phyloP scores from a whole-genome alignment of 306 rosid genomes.

The Trichosanthes truncata region DNA sequence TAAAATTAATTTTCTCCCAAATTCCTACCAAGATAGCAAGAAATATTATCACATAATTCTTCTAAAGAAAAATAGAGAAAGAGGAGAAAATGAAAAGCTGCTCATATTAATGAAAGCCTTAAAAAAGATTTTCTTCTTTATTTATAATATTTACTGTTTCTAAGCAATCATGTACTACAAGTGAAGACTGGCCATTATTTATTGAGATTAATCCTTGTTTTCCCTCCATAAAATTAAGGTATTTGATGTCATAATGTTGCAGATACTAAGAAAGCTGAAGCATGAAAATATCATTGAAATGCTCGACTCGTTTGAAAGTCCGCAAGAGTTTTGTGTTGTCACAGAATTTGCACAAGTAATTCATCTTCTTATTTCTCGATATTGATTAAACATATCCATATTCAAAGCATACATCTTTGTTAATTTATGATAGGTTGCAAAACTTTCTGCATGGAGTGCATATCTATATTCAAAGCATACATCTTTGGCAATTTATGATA shows the following conservation, averaged over 20 bases:
- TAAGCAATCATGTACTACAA: neutral
- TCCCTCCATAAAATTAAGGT: neutral
- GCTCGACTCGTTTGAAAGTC: constrained; percentile 97
- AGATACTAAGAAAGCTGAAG: constrained; percentile 91
- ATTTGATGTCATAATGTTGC: constrained; percentile 17
- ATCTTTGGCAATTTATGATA: neutral
- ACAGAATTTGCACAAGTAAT: constrained; percentile 92
- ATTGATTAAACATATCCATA: constrained; percentile 2
- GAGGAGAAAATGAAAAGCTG: no score
- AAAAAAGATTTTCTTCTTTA: neutral
- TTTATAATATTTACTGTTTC: neutral
- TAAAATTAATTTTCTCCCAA: no score
- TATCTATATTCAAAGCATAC: neutral
- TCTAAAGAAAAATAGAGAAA: no score
- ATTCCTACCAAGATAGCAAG: no score
- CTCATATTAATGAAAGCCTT: no score
- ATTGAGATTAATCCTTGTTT: neutral
- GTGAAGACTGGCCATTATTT: neutral
- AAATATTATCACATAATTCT: no score
- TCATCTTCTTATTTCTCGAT: constrained; percentile 15
- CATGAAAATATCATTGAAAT: constrained; percentile 90
- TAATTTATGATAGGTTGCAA: neutral
- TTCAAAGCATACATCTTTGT: neutral
- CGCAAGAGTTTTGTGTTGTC: constrained; percentile 94
- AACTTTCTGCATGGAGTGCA: neutral